Percentiles rank a stretch among this genome's conserved stretches.
phyloP scores from a whole-genome alignment of 176 grass and related monocot species.

The Canna indica region DNA sequence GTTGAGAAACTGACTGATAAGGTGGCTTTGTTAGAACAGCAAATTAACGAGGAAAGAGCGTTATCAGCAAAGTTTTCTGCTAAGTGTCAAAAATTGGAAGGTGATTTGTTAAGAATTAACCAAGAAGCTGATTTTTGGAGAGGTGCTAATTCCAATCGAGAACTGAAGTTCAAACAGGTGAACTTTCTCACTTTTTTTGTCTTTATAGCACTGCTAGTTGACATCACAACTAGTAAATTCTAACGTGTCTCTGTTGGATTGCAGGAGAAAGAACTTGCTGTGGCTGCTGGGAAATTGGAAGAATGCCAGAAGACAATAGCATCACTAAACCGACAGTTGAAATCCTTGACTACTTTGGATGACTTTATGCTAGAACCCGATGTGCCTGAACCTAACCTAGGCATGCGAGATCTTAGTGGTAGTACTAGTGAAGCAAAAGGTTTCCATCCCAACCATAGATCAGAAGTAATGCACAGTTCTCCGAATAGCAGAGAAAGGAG shows the following conservation, averaged over 20 bases:
- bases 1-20: conserved; percentile 42
- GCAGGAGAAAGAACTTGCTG: conserved; percentile 59
- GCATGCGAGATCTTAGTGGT: conserved; percentile 26
- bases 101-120: conserved; percentile 51
- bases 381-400: conserved; percentile 21
- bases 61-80: conserved; percentile 61
- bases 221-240: neutral
- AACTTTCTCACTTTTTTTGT: neutral
- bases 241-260: neutral
- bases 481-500: conserved; percentile 24
- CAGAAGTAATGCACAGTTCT: neutral
- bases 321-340: conserved; percentile 71
- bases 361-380: conserved; percentile 16
- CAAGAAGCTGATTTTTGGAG: conserved; percentile 47
- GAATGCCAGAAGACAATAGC: conserved; percentile 98
- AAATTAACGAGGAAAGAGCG: conserved; percentile 67
- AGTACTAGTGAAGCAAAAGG: neutral
- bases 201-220: neutral
- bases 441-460: conserved; percentile 6
- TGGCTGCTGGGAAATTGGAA: conserved; percentile 71
- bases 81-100: conserved; percentile 72
- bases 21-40: conserved; percentile 49
- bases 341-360: conserved; percentile 66
- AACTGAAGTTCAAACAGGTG: conserved; percentile 86
- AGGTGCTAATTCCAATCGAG: conserved; percentile 43